Evolutionary conservation across 331 rosid genomes (phyloP), one percentile per base, ranked within the genome.

Genomic region (Acacia pycnantha): DNA sequence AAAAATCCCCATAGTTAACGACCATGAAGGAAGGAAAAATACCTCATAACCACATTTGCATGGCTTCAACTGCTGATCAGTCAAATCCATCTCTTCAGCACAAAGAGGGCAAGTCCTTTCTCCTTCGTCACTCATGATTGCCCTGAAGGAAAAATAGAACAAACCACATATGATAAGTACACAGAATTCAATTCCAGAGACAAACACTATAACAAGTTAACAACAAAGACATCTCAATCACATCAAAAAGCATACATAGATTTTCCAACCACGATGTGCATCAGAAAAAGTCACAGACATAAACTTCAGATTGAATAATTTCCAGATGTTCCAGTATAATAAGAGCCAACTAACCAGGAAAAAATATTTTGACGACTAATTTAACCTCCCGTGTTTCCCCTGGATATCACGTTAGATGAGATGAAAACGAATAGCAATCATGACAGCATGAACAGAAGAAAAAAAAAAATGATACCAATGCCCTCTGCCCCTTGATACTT

Each of bases 41-140:
- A 97, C 99, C 97, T 97, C 98, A 51, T 97, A 97, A 75, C 98
- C 99, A 77, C 99, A 97, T 84, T 82, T 91, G 92, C 99, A 97
- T n/a, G 99, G 98, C 80, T 97, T 97, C 92, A 97, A 81, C 62
- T 97, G 99, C 89, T 96, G 98, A 89, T 97, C 99, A 18, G 99
- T 97, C 89, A 92, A 91, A 91, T 94, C 99, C 99, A 97, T 97
- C 86, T 97, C 99, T 85, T 97, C 98, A 0, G 98, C 97, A 35
- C 99, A 97, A 76, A 97, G 99, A 82, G 98, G 99, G 66, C 99
- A 97, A 77, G 97, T 90, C 88, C 88, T 96, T 83, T 96, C 99
- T 82, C 95, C 97, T 87, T 88, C 94, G 26, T 94, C 99, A 78
- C 98, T 94, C 99, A 96, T 96, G 95, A 84, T 96, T 89, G 84